Conservation (phyloP, 2,329 filamentous ascomycete genomes). For the Hypoxylon sp. region DNA sequence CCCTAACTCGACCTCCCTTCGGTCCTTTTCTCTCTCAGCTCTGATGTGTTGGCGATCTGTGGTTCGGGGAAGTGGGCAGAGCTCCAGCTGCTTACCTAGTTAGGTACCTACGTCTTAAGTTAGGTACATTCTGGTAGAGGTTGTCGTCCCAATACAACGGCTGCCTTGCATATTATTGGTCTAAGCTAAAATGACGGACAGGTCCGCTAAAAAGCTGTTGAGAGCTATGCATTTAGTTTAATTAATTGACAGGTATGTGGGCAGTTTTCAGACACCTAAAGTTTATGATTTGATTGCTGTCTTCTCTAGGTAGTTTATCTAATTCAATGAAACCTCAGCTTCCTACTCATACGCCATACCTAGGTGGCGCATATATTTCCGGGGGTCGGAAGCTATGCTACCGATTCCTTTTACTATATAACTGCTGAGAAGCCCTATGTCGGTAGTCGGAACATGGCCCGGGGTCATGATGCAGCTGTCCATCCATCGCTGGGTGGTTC, state of each 20-base stretch:
- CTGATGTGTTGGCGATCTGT: neutral
- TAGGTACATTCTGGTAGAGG: neutral
- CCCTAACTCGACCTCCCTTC: neutral
- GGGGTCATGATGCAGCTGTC: slow-evolving; percentile 33
- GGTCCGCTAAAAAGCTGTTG: neutral
- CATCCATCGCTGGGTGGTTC: slow-evolving; percentile 17
- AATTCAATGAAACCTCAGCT: neutral
- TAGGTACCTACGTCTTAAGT: neutral
- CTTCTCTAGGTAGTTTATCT: slow-evolving; percentile 1
- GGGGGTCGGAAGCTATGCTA: slow-evolving; percentile 26
- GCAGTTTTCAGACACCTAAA: no score
- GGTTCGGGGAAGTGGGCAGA: neutral
- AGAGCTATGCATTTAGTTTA: neutral
- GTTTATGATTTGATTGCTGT: slow-evolving; percentile 9
- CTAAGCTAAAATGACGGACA: slow-evolving; percentile 14
- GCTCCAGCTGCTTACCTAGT: neutral
- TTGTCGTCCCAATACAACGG: slow-evolving; percentile 6
- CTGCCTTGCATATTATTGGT: slow-evolving; percentile 9
- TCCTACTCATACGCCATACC: slow-evolving; percentile 4
- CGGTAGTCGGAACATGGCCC: slow-evolving; percentile 37
- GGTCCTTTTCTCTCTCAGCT: neutral
- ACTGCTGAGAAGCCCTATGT: slow-evolving; percentile 24
- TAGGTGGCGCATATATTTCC: slow-evolving; percentile 8
- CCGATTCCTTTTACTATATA: slow-evolving; percentile 15
- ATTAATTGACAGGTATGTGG: neutral